Base-by-base conservation (phyloP, 2,329 filamentous ascomycete genomes). In the Diaporthe amygdali region DNA sequence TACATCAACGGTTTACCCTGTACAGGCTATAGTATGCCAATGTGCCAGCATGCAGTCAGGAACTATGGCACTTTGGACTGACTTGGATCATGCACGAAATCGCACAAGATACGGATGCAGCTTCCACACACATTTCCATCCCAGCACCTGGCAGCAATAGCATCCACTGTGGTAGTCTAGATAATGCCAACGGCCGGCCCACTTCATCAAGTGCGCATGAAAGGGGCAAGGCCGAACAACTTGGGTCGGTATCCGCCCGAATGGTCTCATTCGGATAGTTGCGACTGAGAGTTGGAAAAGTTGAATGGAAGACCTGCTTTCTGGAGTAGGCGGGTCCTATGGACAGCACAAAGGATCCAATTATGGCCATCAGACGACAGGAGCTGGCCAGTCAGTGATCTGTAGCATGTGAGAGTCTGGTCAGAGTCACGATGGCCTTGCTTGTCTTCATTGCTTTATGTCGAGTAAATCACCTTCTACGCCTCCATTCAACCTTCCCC, bases 71-170 rank as follows among this genome's bases (percentile, higher is more conserved):
- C 34, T 30, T 49, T 46, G 37, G 17, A 27, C 44, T 49, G 25
- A 44, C n/a, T 49, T 37, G 59, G 59, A 37, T 64, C 30, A 49
- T 64, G 59, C 59, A 37, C 30, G 59, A 64, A 30, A 64, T 64
- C 30, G 27, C 27, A 34, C 12, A 34, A 14, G 20, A 47, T 12
- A n/a, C n/a, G n/a, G 30, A n/a, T 15, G 5, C 41, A 30, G n/a
- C 44, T 25, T 25, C 4, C 37, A n/a, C 56, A 12, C 44, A 27
- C 14, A 10, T 30, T 49, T 64, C 20, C 59, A 64, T 20, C 44
- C 59, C 12, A 47, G 59, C 59, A 34, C 41, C 59, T 20, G 7
- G 59, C 41, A 64, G 59, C 27, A 20, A 37, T 49, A 49, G 22
- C 5, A 64, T 4, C 46, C 27, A 12, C 1, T 10, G 27, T n/a